phyloP scores from a whole-genome alignment of 371 early-diverging fungal genomes.

The Mucor irregularis region DNA sequence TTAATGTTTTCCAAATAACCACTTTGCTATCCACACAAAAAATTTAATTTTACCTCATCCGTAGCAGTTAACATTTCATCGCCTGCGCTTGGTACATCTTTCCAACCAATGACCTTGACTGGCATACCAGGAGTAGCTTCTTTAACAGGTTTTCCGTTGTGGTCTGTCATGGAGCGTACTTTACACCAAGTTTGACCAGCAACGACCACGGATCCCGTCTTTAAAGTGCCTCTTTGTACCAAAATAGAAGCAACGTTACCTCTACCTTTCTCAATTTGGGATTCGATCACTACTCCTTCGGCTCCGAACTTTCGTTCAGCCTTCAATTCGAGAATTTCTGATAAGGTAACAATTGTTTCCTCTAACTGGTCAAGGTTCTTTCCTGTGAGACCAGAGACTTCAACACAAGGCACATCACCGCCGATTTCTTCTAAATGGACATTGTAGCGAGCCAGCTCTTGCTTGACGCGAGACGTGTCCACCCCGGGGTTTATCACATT shows the following conservation, averaged over 20 bases:
- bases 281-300: conserved; percentile 90
- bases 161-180: conserved; percentile 83
- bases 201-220: conserved; percentile 75
- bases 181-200: conserved; percentile 87
- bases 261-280: conserved; percentile 82
- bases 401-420: conserved; percentile 90
- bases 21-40: not conserved
- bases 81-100: conserved; percentile 88
- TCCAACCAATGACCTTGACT: conserved; percentile 92
- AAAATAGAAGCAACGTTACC: conserved; percentile 88
- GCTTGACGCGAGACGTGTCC: conserved; percentile 72
- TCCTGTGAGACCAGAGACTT: conserved; percentile 88
- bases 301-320: conserved; percentile 76
- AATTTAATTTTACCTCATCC: conserved; percentile 48
- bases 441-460: conserved; percentile 76
- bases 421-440: conserved; percentile 92
- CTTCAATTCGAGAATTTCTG: conserved; percentile 84
- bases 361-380: conserved; percentile 84
- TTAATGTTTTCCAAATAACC: not conserved
- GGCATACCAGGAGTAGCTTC: conserved; percentile 89
- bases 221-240: conserved; percentile 85
- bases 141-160: conserved; percentile 69
- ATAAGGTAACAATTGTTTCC: conserved; percentile 83
- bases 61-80: conserved; percentile 83
- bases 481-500: conserved; percentile 92